Evolutionary conservation across 2,329 filamentous ascomycete species (phyloP).

Genomic region (Colletotrichum sansevieriae): DNA sequence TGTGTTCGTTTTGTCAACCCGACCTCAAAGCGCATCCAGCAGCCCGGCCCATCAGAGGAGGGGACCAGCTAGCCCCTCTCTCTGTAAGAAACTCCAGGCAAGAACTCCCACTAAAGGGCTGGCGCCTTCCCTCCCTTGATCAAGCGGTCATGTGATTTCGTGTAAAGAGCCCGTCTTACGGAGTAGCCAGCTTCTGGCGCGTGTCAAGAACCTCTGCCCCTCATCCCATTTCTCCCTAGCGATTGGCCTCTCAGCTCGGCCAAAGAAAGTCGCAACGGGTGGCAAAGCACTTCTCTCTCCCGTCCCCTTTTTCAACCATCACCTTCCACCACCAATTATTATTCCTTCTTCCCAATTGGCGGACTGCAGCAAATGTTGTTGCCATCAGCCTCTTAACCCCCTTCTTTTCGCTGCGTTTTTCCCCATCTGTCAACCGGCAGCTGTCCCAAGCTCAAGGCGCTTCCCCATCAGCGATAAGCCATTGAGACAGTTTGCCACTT

Average conservation of each 20-base stretch:
- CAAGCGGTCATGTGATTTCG: slow-evolving; percentile 40
- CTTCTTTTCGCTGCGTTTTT: background rate
- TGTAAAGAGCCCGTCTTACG: slow-evolving; percentile 29
- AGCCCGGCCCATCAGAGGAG: background rate
- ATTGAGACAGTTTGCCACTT: slow-evolving; percentile 34
- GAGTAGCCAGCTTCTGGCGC: background rate
- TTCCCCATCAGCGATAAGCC: slow-evolving; percentile 33
- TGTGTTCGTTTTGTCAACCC: background rate
- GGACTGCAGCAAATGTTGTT: background rate
- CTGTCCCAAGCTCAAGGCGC: background rate
- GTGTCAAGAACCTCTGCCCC: background rate
- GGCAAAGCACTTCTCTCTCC: background rate
- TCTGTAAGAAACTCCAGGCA: slow-evolving; percentile 15
- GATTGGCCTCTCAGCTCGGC: slow-evolving; percentile 14
- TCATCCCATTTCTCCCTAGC: slow-evolving; percentile 1
- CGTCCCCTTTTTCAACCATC: background rate
- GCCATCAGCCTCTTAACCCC: background rate
- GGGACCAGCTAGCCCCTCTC: slow-evolving; percentile 7
- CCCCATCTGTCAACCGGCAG: slow-evolving; percentile 11
- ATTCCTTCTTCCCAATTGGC: background rate
- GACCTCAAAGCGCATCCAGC: background rate
- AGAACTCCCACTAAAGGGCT: slow-evolving; percentile 1
- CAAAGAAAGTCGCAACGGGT: slow-evolving; percentile 10
- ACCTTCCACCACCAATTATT: slow-evolving; percentile 8
- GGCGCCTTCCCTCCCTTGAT: slow-evolving; percentile 9